Conservation (phyloP, 805 yeast genomes). For the Lachancea lanzarotensis region DNA sequence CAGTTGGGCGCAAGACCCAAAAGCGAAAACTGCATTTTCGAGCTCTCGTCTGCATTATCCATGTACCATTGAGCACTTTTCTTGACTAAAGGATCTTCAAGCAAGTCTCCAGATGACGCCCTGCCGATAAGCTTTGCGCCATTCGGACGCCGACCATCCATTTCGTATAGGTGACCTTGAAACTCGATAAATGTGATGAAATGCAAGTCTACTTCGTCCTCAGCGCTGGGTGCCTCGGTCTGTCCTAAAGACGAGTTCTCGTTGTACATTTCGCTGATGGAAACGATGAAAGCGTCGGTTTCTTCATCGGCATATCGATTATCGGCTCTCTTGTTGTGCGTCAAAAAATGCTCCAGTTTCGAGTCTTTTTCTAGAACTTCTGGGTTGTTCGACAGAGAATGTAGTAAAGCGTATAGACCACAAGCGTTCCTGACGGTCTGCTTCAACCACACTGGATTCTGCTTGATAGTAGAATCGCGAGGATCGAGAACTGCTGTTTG, state of each 20-base stretch:
- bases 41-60: slow-evolving; percentile 50
- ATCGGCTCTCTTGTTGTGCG: slow-evolving; percentile 22
- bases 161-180: slow-evolving; percentile 61
- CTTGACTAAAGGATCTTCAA: slow-evolving; percentile 45
- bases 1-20: slow-evolving; percentile 64
- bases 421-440: slow-evolving; percentile 87
- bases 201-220: slow-evolving; percentile 55
- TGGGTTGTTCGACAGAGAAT: slow-evolving; percentile 41
- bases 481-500: slow-evolving; percentile 10
- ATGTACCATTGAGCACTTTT: slow-evolving; percentile 62
- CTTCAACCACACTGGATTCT: slow-evolving; percentile 58
- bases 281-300: slow-evolving; percentile 30
- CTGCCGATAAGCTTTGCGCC: slow-evolving; percentile 65
- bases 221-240: slow-evolving; percentile 60
- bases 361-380: slow-evolving; percentile 22
- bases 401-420: slow-evolving; percentile 85
- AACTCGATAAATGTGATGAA: slow-evolving; percentile 65
- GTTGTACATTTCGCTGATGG: slow-evolving; percentile 18
- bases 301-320: slow-evolving; percentile 40
- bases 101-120: slow-evolving; percentile 36
- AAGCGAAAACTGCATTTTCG: slow-evolving; percentile 62
- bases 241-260: slow-evolving; percentile 42
- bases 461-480: not conserved
- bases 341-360: slow-evolving; percentile 16
- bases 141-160: slow-evolving; percentile 72